A percentile compares a stretch with the other conserved stretches of the same genome.
Conservation (phyloP, 306 rosid genomes). For the Pterocarpus santalinus region DNA sequence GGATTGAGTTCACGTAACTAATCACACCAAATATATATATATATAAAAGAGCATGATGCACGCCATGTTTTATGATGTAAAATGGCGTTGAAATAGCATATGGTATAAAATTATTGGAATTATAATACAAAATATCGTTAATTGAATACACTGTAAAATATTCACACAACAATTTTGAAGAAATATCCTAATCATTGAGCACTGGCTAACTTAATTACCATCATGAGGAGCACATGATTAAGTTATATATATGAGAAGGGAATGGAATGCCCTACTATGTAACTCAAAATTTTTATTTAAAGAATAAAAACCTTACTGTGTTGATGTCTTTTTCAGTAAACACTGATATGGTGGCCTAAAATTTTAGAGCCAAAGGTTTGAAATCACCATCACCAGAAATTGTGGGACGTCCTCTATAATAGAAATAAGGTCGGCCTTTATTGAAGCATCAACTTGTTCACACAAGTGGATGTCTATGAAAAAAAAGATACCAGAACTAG, state of each 20-base stretch:
- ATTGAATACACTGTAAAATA: background rate
- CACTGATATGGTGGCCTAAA: background rate
- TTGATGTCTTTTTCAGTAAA: conserved; percentile 20
- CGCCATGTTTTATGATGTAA: conserved; percentile 39
- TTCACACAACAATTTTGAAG: background rate
- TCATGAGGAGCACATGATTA: background rate
- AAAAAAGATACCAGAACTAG: too few species aligned
- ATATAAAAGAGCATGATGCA: conserved; percentile 29
- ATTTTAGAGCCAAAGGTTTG: conserved; percentile 15
- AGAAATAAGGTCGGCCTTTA: conserved; percentile 26
- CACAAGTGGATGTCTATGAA: background rate
- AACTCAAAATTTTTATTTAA: background rate
- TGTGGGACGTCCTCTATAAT: conserved; percentile 3
- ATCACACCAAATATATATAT: conserved; percentile 12
- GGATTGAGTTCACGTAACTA: background rate
- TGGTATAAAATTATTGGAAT: conserved; percentile 22
- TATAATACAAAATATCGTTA: conserved; percentile 1
- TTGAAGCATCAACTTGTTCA: conserved; percentile 17
- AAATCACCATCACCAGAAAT: conserved; percentile 14
- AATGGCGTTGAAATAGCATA: conserved; percentile 20
- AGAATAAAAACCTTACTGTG: background rate
- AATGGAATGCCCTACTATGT: background rate
- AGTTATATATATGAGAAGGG: background rate
- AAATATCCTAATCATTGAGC: background rate
- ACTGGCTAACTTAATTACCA: background rate